Base-by-base conservation (phyloP, 768 basidiomycete genomes). In the Holtermannia corniformis region DNA sequence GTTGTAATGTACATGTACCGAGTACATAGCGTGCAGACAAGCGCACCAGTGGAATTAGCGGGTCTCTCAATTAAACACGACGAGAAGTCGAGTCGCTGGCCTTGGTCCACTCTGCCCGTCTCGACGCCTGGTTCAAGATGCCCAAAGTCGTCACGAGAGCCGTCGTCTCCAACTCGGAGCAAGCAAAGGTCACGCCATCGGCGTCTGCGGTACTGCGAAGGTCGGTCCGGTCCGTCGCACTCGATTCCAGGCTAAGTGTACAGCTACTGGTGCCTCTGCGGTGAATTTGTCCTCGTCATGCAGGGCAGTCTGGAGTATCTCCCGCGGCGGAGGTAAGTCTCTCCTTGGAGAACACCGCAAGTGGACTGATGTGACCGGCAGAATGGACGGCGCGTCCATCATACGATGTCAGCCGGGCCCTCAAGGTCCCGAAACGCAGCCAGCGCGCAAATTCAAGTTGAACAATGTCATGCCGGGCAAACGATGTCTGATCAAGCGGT, bases 81-180 rank as follows among this genome's bases (percentile, higher is more conserved):
- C 12, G 37, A 12, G 12, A 41, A n/a, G n/a, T 12, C n/a, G 37
- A 12, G 12, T 12, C n/a, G n/a, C 12, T 41, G 12, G 12, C 12
- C 37, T 12, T 41, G 12, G 12, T 12, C 12, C n/a, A n/a, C 37
- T 41, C 12, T 41, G n/a, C 12, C 37, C 12, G n/a, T 41, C 37
- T n/a, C 12, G 37, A 41, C n/a, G 37, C 37, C 37, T 12, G 37
- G 37, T 12, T 12, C 12, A 12, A 41, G 37, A 93, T 93, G 90
- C 90, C 90, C 49, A 92, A 92, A 72, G 86, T 95, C 57, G 80
- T 91, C 65, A 89, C 88, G 2, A 81, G 87, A 59, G 90, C 86
- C 41, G 84, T 86, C 3, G 81, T 90, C 55, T 90, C 89, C 7
- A 87, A 88, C 2, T 91, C 88, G 3, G 82, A 87, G 28, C 65